These are phyloP conservation scores for Xylaria sp. DNA, from an alignment of 2,329 filamentous ascomycete species.

Conservation along the genomic window DNA sequence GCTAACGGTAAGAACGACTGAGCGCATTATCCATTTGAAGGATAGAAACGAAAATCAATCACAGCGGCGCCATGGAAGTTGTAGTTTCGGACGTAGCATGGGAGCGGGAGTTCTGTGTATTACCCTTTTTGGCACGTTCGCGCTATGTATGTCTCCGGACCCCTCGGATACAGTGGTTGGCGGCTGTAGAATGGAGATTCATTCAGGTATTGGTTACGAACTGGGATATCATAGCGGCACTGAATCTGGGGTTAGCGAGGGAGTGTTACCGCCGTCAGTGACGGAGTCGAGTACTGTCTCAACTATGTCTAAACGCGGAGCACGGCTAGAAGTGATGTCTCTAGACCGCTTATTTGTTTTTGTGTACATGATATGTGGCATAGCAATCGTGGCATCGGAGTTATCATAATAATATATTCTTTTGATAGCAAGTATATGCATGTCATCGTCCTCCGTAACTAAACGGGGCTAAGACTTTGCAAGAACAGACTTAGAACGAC, in stretches of 20 bases:
- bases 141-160: conserved; percentile 39
- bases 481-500: neutral
- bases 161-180: conserved; percentile 32
- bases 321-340: neutral
- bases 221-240: conserved; percentile 24
- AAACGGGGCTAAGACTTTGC: neutral
- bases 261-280: conserved; percentile 5
- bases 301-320: conserved; percentile 1
- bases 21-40: conserved; percentile 31
- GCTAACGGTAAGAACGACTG: conserved; percentile 65
- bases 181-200: conserved; percentile 23
- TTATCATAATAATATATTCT: conserved; percentile 36
- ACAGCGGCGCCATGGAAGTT: conserved; percentile 33
- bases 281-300: neutral
- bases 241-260: conserved; percentile 19
- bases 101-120: conserved; percentile 48
- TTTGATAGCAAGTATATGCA: neutral
- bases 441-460: neutral
- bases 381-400: conserved; percentile 12
- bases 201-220: conserved; percentile 36
- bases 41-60: conserved; percentile 28
- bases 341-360: conserved; percentile 13
- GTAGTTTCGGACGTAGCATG: conserved; percentile 38
- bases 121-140: conserved; percentile 44
- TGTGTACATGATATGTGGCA: conserved; percentile 32